Base-by-base conservation (phyloP, 1,284 basidiomycete species). In the Mrakiaceae sp. region DNA sequence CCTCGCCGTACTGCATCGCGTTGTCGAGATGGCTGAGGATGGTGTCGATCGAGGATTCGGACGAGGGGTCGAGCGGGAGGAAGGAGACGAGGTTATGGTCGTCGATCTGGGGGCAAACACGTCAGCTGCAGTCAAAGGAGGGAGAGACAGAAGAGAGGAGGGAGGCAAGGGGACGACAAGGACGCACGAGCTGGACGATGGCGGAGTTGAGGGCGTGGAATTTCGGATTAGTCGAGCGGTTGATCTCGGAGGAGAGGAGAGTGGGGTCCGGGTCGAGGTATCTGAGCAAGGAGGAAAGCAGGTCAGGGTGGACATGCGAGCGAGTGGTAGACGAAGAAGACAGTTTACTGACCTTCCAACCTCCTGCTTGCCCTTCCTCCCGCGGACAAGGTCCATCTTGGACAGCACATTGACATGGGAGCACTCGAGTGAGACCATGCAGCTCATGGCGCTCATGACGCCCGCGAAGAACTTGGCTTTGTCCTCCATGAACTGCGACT, bases 401-500 rank as follows among this genome's bases (percentile, higher is more conserved):
- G 90, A 95, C 87, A 99, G 91, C 73, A 98, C 79, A 70, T 98
- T 98, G 69, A 99, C 86, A 87, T 93, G 96, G 0, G 93, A 90
- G 52, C 97, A 85, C 72, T 98, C 95, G 43, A 99, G 82, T 70
- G 94, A 93, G 63, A 98, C 89, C 96, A 99, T 99, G 56, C 94
- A 92, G 57, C 90, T 94, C 93, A 98, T 98, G 39, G 96, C 96
- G 62, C 88, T 90, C 65, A 98, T 81, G 0, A 98, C 94, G n/a
- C 96, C 96, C 65, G 93, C 92, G 72, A 99, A 99, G 78, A 94
- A 99, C 74, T 99, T 99, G 74, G 93, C 89, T 72, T 89, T 88
- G 78, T 98, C 96, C 77, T 97, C 93, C 88, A 97, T 97, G 77
- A 97, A 97, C 71, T 99, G 96, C 1, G 90, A 93, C 74, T 99